Evolutionary conservation across 192 early-diverging fungal species (phyloP).

Genomic region (Podila verticillata): DNA sequence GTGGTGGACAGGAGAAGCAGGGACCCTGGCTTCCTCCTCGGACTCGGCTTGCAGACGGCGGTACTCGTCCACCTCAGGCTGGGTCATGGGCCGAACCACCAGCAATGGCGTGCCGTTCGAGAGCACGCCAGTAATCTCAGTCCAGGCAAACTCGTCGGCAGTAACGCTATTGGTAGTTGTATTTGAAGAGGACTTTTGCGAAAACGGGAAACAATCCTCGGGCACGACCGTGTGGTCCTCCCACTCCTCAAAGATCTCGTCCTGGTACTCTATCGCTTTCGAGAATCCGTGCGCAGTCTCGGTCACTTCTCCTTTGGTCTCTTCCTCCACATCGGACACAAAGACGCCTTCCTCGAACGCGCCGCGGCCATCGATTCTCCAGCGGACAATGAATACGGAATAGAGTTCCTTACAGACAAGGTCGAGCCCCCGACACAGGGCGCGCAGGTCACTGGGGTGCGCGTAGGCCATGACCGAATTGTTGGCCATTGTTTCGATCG

Average conservation of each 20-base stretch:
- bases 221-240: neutral
- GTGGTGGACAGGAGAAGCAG: neutral
- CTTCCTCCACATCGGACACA: neutral
- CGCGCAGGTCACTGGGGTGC: neutral
- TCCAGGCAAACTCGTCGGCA: constrained; percentile 1
- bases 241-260: constrained; percentile 5
- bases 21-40: neutral
- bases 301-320: neutral
- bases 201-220: neutral
- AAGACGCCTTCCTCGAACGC: neutral
- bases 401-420: neutral
- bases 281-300: constrained; percentile 1
- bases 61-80: constrained; percentile 1
- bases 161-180: neutral
- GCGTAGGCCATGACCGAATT: constrained; percentile 5
- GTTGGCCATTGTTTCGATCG: constrained; percentile 2
- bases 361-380: neutral
- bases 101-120: neutral
- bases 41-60: neutral
- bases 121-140: constrained; percentile 4
- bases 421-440: constrained; percentile 2
- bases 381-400: neutral
- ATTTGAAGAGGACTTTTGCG: neutral
- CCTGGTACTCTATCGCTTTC: constrained; percentile 1
- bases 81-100: constrained; percentile 2